Conservation (phyloP, 108 stramenopile species). For the Cyclotella atomus region DNA sequence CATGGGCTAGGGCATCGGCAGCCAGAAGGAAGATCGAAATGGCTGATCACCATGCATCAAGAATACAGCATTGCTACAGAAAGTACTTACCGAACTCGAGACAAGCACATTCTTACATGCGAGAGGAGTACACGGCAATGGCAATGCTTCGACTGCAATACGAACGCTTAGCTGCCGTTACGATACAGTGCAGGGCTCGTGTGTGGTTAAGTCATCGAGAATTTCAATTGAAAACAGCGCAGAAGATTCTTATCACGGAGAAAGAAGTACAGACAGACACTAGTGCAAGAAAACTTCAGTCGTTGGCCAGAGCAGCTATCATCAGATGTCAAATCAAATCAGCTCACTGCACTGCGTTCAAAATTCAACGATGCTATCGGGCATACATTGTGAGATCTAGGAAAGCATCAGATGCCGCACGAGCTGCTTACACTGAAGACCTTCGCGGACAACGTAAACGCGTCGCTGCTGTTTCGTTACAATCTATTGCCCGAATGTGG, state of each 20-base stretch:
- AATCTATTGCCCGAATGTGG: conserved; percentile 9
- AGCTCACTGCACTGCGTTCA: neutral
- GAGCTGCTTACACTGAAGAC: neutral
- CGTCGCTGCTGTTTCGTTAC: neutral
- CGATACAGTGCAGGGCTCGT: neutral
- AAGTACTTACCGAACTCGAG: too few relatives aligned
- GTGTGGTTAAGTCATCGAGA: neutral
- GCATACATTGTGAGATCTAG: neutral
- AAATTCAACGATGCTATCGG: neutral
- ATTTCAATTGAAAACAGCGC: neutral
- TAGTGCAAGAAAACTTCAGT: neutral
- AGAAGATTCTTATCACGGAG: neutral
- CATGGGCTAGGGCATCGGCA: neutral
- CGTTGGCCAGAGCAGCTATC: neutral
- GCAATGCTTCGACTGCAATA: neutral
- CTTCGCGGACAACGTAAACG: neutral
- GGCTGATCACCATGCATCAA: neutral
- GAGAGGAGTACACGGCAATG: neutral
- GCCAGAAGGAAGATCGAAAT: neutral
- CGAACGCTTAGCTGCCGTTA: neutral
- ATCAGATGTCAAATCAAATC: neutral
- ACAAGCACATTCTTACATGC: too few relatives aligned
- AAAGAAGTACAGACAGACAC: neutral
- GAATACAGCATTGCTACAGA: neutral
- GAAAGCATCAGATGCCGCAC: neutral